Percentiles rank a stretch among this genome's conserved stretches.
Evolutionary conservation across 331 rosid genomes (phyloP).

Genomic region (Telfairia occidentalis): DNA sequence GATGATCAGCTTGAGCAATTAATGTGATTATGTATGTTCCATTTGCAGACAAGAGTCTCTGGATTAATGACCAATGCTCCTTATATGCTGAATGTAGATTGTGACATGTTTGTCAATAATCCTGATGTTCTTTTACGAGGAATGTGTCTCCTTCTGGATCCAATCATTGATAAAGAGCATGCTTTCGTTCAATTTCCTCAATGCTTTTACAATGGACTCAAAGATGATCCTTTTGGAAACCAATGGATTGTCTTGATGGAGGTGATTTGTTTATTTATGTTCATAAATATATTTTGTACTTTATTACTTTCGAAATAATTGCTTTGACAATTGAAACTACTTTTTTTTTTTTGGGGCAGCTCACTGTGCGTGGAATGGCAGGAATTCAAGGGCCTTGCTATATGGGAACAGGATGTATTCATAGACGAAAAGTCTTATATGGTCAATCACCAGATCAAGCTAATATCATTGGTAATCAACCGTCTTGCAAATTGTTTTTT

Average conservation of each 20-base stretch:
- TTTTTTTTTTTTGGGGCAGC: background rate
- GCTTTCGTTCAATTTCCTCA: background rate
- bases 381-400: slow-evolving; percentile 6
- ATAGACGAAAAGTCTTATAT: background rate
- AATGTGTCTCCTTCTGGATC: background rate
- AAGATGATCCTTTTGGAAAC: background rate
- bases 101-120: background rate
- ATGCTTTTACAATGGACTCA: background rate
- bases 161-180: background rate
- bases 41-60: background rate
- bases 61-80: background rate
- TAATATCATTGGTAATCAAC: background rate
- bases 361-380: background rate
- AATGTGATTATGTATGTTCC: background rate
- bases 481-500: background rate
- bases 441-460: background rate
- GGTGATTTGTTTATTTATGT: background rate
- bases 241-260: background rate
- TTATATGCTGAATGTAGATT: background rate
- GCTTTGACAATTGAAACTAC: background rate
- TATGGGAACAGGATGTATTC: slow-evolving; percentile 7
- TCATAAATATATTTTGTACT: background rate
- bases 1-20: too few relatives aligned
- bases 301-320: too few relatives aligned
- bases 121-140: background rate